Evolutionary conservation across 2,329 filamentous ascomycete species (phyloP), one percentile per base, ranked within the genome.

Genomic region (Neonectria coccinea): DNA sequence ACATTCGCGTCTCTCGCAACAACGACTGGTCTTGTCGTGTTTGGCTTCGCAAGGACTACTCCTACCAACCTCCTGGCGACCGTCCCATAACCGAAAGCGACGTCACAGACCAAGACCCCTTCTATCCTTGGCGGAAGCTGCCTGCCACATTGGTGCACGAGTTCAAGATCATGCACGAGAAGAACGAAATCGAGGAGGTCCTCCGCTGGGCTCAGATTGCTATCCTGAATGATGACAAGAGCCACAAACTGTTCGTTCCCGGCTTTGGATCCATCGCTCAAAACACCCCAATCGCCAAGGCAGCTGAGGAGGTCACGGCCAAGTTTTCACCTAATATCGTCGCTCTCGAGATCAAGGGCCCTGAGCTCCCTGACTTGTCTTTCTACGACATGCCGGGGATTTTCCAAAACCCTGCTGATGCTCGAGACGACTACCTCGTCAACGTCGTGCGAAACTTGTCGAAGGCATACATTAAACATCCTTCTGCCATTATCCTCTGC

Each of bases 371-470:
- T 0, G 89, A 92, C 6, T 76, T 97, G 0, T 93, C 91, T 0
- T 97, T 97, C 71, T 95, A 92, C 65, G 94, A 97, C 65, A 83
- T 97, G 0, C 94, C 94, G 0, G 94, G 94, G 0, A 88, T 97
- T 0, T 95, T 97, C 66, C 88, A 89, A 20, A 90, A 90, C 8
- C 85, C 90, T 0, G 87, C 88, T 2, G 83, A 88, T 8, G 85
- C 86, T 8, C 82, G 87, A 3, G 89, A 94, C 16, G 83, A 86
- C 10, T 92, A 92, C 61, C 81, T 95, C 0, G 90, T 94, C 12
- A 82, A 85, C 0, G 88, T 96, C 0, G 91, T 97, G 0, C 84
- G 89, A 55, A 91, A 91, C 18, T 75, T 97, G 0, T 89, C 93
- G 0, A 84, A 82, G 2, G 82, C 88, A 1, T 97, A 97, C 68